Conservation (phyloP, 768 basidiomycete species). For the Psilocybe sp. region DNA sequence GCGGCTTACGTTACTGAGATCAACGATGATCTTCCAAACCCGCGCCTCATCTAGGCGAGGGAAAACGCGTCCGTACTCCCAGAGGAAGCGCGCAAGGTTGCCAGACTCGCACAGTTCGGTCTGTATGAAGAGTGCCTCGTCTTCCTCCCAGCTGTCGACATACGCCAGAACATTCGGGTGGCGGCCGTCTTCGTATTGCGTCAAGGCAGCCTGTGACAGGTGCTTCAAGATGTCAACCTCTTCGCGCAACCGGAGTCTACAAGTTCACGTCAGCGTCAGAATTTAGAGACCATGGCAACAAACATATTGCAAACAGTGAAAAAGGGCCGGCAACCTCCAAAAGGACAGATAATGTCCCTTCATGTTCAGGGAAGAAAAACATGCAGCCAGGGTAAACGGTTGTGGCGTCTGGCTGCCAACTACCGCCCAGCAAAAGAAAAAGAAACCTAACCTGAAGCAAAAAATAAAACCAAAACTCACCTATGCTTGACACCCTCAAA, state of each 20-base stretch:
- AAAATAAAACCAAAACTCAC: conserved; percentile 41
- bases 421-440: conserved; percentile 1
- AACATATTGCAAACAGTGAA: conserved; percentile 13
- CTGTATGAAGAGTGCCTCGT: conserved; percentile 82
- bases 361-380: conserved; percentile 4
- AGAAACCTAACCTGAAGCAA: conserved; percentile 4
- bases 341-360: conserved; percentile 3
- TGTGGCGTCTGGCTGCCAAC: background rate
- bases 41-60: conserved; percentile 86
- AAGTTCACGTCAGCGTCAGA: conserved; percentile 17
- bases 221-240: conserved; percentile 91
- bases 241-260: conserved; percentile 82
- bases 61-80: conserved; percentile 84
- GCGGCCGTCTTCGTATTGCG: conserved; percentile 31
- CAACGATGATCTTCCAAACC: conserved; percentile 94
- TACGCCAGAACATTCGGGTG: conserved; percentile 87
- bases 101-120: conserved; percentile 95
- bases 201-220: conserved; percentile 46
- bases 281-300: conserved; percentile 28
- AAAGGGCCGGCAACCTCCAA: conserved; percentile 8
- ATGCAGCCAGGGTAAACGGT: too few species aligned
- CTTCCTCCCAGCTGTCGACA: conserved; percentile 95
- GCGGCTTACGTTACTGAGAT: conserved; percentile 74
- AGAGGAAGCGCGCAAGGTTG: conserved; percentile 87
- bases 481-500: conserved; percentile 91